Base-by-base conservation (phyloP, 1,139 yeast genomes). In the Chernovozyma aurita region DNA sequence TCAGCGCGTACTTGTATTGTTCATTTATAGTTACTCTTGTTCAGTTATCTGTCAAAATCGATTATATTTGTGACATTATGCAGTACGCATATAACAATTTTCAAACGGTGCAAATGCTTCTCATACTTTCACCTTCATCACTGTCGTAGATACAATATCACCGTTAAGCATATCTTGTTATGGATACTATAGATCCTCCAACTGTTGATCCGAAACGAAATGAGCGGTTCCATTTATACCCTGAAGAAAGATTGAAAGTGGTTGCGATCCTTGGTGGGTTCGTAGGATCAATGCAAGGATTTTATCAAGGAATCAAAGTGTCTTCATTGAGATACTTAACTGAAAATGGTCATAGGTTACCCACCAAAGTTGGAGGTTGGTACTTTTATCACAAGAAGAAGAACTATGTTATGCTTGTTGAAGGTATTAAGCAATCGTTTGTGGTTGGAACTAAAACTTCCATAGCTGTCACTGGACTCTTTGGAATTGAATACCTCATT, bases 371-470 rank as follows among this genome's bases (percentile, higher is more conserved):
- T 37, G 92, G 88, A 24, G 94, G 92, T 0, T 86, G 95, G 95
- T 87, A 84, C 54, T 84, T 83, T 53, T 86, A 87, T 59, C 95
- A 86, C 58, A 86, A 85, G 58, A 73, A 87, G 46, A 86, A 85
- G 62, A 84, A 85, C 57, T 85, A 85, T 55, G 84, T 82, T 30
- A 78, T 86, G 62, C 59, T 84, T 29, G 66, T 75, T 37, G 64
- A 63, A 18, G 86, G 85, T 0, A 57, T 75, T 44, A 61, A 59
- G 13, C 43, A 50, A 12, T 85, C 80, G 0, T 42, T 70, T 18
- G 56, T 52, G 37, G 68, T 65, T 18, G 72, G 75, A 0, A 36
- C 59, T 14, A 78, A 74, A 45, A 67, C 69, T 40, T 65, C 79
- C 2, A 40, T 56, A 0, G 70, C 75, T 4, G 74, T 79, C 1